Base-by-base conservation (phyloP, 2,329 filamentous ascomycete genomes). In the Claviceps lovelessii region DNA sequence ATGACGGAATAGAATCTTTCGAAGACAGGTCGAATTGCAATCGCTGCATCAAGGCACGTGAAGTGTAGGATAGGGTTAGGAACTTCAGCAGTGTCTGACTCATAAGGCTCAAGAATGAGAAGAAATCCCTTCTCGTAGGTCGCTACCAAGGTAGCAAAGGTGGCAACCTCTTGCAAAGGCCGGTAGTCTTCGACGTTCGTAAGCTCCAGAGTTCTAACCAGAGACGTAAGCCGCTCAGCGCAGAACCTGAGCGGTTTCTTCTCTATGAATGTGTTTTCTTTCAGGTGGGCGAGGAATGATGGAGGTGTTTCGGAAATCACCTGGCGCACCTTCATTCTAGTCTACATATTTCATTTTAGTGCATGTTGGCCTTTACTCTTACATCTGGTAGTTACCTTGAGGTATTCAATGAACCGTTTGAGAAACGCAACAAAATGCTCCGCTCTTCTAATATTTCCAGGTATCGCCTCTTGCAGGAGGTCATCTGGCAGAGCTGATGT, bases 161-260 rank as follows among this genome's bases (percentile, higher is more conserved):
- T 96, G 23, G 94, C 94, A 8, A 98, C 91, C 72, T 98, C 91
- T 73, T 98, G 93, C 1, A 98, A 76, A 6, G 93, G 88, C 62
- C 96, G 90, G 66, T 94, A 98, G 67, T 98, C 94, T 72, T 98
- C 93, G 57, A 98, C 96, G 62, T 94, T 97, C 37, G 91, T 94
- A 56, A 98, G 82, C 68, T 98, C 93, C 17, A 98, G 78, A 0
- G 93, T 98, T 56, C 94, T 81, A 19, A 98, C 91, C 7, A 98
- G 81, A 0, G 91, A 98, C 0, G 93, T 95, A 13, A 98, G 73
- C 44, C 93, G 83, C 70, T 98, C 94, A 0, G 93, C 90, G 65
- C 94, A 98, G 69, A 98, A 98, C 51, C 88, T 78, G 11, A 98
- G 70, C 0, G 93, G 93, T 63, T 98, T 98, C 68, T 89, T 89